Evolutionary conservation across 1,284 basidiomycete genomes (phyloP).

Genomic region (Leccinum subfulvum): DNA sequence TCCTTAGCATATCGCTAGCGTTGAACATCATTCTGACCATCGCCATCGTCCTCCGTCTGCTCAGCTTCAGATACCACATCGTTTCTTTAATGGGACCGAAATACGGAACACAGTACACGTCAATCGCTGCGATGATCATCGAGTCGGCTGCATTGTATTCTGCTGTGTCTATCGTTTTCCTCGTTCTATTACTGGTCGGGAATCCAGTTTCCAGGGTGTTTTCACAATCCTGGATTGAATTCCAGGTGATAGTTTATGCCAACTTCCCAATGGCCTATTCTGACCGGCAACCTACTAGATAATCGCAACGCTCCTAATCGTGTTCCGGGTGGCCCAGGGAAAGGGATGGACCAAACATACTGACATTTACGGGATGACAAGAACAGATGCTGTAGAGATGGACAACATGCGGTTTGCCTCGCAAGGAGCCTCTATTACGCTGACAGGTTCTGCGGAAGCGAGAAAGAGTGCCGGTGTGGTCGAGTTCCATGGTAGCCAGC

Average conservation of each 20-base stretch:
- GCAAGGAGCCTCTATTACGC: not conserved
- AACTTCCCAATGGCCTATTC: not conserved
- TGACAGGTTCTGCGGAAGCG: not conserved
- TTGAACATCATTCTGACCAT: not conserved
- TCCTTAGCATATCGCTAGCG: not conserved
- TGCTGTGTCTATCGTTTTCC: not conserved
- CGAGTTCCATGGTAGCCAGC: not conserved
- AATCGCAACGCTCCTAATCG: not conserved
- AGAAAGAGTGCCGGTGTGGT: not conserved
- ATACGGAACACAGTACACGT: not conserved
- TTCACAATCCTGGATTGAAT: not conserved
- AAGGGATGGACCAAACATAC: not conserved
- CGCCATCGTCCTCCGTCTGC: not conserved
- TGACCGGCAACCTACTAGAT: not conserved
- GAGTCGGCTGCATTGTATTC: not conserved
- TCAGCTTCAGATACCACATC: not conserved
- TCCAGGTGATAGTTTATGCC: not conserved
- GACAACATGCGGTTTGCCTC: not conserved
- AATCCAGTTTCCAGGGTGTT: not conserved
- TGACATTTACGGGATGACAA: not conserved
- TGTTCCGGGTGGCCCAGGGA: not conserved
- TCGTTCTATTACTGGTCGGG: not conserved
- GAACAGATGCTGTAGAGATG: not conserved
- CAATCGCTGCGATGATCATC: not conserved
- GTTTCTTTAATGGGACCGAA: not conserved